These are phyloP conservation scores for Sporothrix luriei DNA, from an alignment of 2,329 filamentous ascomycete genomes.

Conservation along the genomic window DNA sequence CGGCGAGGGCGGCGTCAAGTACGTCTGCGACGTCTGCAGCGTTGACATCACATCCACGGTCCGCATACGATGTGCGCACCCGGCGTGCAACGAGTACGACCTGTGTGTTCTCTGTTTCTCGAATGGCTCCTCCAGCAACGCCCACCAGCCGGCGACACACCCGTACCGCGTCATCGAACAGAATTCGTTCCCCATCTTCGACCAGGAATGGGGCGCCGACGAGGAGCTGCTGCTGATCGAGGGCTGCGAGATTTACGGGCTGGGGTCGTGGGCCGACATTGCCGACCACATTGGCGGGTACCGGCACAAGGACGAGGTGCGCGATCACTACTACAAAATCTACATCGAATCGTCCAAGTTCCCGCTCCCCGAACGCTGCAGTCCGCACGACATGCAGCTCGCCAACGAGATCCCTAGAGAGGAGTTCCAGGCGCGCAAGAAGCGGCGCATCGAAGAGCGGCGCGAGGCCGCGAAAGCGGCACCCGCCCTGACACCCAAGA, in stretches of 20 bases:
- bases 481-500: slow-evolving; percentile 81
- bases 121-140: slow-evolving; percentile 75
- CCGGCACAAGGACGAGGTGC: slow-evolving; percentile 90
- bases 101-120: slow-evolving; percentile 95
- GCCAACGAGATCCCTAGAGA: slow-evolving; percentile 82
- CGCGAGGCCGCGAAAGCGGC: slow-evolving; percentile 85
- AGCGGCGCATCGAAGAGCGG: slow-evolving; percentile 86
- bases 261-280: slow-evolving; percentile 97
- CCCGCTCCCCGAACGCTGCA: slow-evolving; percentile 82
- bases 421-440: slow-evolving; percentile 90
- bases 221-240: slow-evolving; percentile 93
- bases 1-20: slow-evolving; percentile 88
- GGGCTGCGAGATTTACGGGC: slow-evolving; percentile 91
- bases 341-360: slow-evolving; percentile 84
- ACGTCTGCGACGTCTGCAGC: slow-evolving; percentile 95
- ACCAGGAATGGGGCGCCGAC: slow-evolving; percentile 93
- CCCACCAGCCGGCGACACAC: slow-evolving; percentile 85
- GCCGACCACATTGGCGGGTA: slow-evolving; percentile 97
- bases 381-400: slow-evolving; percentile 76
- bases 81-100: slow-evolving; percentile 88
- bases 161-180: slow-evolving; percentile 94
- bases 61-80: slow-evolving; percentile 86
- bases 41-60: slow-evolving; percentile 98
- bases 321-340: slow-evolving; percentile 87
- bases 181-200: slow-evolving; percentile 96